Conservation (phyloP, 2,329 filamentous ascomycete species). For the Cephalotrichum gorgonifer region DNA sequence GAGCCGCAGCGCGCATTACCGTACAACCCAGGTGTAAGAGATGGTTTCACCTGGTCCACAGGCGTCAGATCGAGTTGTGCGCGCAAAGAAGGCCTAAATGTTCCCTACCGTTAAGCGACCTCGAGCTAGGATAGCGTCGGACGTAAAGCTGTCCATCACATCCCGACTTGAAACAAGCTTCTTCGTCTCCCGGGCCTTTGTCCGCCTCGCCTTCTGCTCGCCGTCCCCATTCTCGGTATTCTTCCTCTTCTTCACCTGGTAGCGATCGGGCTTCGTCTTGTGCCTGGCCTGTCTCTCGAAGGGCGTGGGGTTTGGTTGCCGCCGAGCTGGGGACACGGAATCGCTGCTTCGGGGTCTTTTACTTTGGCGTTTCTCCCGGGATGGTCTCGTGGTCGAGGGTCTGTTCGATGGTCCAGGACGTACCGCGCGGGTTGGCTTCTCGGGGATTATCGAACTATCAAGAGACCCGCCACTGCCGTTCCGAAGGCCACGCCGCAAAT, state of each 20-base stretch:
- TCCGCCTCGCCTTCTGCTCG: conserved; percentile 13
- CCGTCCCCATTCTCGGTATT: neutral
- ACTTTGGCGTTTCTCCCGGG: conserved; percentile 6
- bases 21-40: conserved; percentile 21
- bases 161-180: conserved; percentile 27
- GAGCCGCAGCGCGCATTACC: conserved; percentile 18
- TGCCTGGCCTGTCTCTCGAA: conserved; percentile 42
- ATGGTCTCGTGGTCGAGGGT: neutral
- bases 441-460: conserved; percentile 4
- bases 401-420: neutral
- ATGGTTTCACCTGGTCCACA: conserved; percentile 20
- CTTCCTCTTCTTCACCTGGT: conserved; percentile 30
- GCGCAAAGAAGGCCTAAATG: neutral
- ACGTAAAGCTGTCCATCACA: conserved; percentile 45
- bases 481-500: neutral
- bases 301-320: neutral
- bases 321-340: conserved; percentile 6
- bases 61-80: neutral
- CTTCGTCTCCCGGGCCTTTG: conserved; percentile 16
- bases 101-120: conserved; percentile 17
- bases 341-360: conserved; percentile 6
- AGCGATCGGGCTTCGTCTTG: conserved; percentile 46
- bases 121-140: conserved; percentile 35
- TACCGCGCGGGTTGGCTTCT: neutral
- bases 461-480: neutral